phyloP scores from a whole-genome alignment of 2,329 filamentous ascomycete species.

The Leptodontidium sp. region DNA sequence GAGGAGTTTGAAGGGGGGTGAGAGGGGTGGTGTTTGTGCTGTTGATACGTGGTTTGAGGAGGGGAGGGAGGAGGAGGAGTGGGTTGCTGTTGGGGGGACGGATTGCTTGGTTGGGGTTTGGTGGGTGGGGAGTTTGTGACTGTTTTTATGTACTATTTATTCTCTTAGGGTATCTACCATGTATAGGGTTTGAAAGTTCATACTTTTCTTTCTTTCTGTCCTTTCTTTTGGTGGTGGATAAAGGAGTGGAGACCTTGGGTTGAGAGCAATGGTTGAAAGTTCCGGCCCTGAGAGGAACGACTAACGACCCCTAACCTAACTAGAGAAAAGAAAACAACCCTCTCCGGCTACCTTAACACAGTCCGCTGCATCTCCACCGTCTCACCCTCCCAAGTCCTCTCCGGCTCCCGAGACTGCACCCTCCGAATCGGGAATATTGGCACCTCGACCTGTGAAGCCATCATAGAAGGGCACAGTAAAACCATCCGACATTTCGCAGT shows the following conservation, averaged over 20 bases:
- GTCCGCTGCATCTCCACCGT: slow-evolving; percentile 5
- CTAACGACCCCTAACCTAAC: neutral
- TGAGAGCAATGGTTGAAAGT: no score
- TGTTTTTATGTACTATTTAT: neutral
- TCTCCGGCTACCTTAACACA: slow-evolving; percentile 1
- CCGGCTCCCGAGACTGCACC: slow-evolving; percentile 22
- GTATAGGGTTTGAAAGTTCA: neutral
- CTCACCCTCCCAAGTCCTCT: slow-evolving; percentile 20
- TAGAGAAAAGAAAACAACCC: slow-evolving; percentile 12
- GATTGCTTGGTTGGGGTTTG: slow-evolving; percentile 14
- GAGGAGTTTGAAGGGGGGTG: slow-evolving; percentile 4
- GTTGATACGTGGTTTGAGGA: slow-evolving; percentile 19
- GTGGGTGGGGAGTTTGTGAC: slow-evolving; percentile 6
- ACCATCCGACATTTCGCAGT: slow-evolving; percentile 17
- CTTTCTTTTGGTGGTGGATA: no score
- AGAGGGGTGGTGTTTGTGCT: slow-evolving; percentile 19
- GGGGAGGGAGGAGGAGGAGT: slow-evolving; percentile 7
- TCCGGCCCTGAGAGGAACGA: no score
- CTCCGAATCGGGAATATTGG: slow-evolving; percentile 27
- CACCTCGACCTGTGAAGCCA: slow-evolving; percentile 15
- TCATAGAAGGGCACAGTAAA: slow-evolving; percentile 20
- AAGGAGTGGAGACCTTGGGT: no score
- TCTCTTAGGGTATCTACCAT: no score
- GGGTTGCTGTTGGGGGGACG: slow-evolving; percentile 13
- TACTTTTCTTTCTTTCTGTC: neutral